Percentiles rank a stretch among this genome's conserved stretches.
Conservation (phyloP, 176 grass and related monocot genomes). For the Phragmites australis region DNA sequence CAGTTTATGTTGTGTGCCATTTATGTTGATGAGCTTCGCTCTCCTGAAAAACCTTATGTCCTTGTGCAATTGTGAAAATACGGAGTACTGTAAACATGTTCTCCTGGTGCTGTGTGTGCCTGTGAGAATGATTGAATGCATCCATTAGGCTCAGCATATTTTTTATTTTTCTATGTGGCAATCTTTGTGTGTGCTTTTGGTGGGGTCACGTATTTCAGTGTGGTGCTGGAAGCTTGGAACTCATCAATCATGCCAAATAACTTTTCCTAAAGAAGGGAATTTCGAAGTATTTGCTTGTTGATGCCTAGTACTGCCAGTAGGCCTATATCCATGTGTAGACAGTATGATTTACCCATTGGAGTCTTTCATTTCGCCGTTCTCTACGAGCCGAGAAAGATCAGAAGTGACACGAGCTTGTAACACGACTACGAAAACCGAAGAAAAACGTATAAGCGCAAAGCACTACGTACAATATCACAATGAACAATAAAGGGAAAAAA, state of each 20-base stretch:
- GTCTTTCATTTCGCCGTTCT: slow-evolving; percentile 11
- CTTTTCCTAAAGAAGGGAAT: slow-evolving; percentile 22
- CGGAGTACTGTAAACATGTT: background rate
- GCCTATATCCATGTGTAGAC: background rate
- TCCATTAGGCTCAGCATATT: background rate
- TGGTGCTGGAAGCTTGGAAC: background rate
- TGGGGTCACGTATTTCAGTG: too few relatives aligned
- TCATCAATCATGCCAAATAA: slow-evolving; percentile 4
- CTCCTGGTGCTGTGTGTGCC: background rate
- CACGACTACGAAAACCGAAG: background rate
- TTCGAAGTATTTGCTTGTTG: background rate
- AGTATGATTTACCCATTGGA: background rate
- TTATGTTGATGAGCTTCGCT: background rate
- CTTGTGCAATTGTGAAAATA: background rate
- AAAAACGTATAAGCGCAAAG: background rate
- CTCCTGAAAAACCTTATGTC: background rate
- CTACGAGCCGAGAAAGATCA: background rate
- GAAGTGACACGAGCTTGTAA: background rate
- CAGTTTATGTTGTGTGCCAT: background rate
- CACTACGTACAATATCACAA: background rate
- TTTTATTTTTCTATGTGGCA: background rate
- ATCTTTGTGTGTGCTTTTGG: too few relatives aligned
- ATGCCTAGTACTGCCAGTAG: background rate
- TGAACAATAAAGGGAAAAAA: background rate
- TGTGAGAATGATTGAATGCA: background rate